Conservation (phyloP, 2,329 filamentous ascomycete genomes). For the Colletotrichum euphorbiae region DNA sequence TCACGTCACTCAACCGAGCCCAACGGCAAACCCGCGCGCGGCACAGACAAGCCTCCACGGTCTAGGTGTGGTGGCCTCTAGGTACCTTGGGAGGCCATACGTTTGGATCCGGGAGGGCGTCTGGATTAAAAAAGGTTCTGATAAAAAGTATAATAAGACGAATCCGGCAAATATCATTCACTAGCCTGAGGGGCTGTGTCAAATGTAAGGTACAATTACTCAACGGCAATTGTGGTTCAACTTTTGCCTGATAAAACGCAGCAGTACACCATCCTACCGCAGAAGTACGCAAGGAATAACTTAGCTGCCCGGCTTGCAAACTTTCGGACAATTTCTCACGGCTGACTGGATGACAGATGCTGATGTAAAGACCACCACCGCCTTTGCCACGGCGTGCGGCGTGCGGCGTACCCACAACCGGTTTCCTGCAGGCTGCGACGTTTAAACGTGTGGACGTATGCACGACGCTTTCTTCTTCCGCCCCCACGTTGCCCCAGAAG, state of each 20-base stretch:
- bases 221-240: too few relatives aligned
- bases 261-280: constrained; percentile 19
- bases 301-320: not conserved
- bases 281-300: not conserved
- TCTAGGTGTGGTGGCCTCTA: too few relatives aligned
- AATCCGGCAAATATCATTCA: too few relatives aligned
- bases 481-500: not conserved
- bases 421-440: not conserved
- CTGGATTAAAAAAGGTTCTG: too few relatives aligned
- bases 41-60: too few relatives aligned
- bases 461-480: constrained; percentile 5
- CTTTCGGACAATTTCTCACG: not conserved
- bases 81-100: too few relatives aligned
- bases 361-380: constrained; percentile 27
- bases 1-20: constrained; percentile 27
- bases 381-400: not conserved
- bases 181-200: too few relatives aligned
- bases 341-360: constrained; percentile 32
- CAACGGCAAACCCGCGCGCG: not conserved
- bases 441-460: not conserved
- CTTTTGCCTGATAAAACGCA: too few relatives aligned
- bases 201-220: too few relatives aligned
- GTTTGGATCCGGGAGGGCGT: too few relatives aligned
- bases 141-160: too few relatives aligned
- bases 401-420: not conserved